Evolutionary conservation across 2,329 filamentous ascomycete species (phyloP).

Genomic region (Tolypocladium tundrense): DNA sequence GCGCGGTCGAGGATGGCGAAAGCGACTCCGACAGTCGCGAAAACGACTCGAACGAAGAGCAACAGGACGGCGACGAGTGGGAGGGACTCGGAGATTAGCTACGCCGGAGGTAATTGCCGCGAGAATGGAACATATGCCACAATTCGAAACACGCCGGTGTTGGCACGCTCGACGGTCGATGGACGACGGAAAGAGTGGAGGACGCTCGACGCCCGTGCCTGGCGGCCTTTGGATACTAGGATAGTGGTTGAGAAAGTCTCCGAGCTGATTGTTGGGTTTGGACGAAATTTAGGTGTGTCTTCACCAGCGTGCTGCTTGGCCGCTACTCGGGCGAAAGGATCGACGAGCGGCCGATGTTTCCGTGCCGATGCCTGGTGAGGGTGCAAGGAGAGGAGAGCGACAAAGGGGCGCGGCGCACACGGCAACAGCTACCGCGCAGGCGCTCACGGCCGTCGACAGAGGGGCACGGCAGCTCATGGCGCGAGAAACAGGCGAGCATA

Average conservation of each 20-base stretch:
- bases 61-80: conserved; percentile 10
- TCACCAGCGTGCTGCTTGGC: not conserved
- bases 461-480: not conserved
- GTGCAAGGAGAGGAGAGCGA: not conserved
- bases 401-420: not conserved
- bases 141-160: not conserved
- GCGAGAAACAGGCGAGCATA: not conserved
- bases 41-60: not conserved
- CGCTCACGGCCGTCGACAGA: not conserved
- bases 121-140: not conserved
- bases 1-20: conserved; percentile 7
- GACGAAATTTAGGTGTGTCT: not conserved
- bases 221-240: not conserved
- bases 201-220: not conserved
- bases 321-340: not conserved
- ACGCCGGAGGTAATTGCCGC: not conserved
- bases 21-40: conserved; percentile 6
- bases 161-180: not conserved
- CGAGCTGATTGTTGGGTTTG: not conserved
- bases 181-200: no score
- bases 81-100: conserved; percentile 6
- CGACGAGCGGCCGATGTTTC: not conserved
- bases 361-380: not conserved
- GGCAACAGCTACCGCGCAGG: not conserved
- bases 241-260: not conserved